These are phyloP conservation scores for Wickerhamiella parazyma DNA, from an alignment of 805 yeast species.

Conservation along the genomic window DNA sequence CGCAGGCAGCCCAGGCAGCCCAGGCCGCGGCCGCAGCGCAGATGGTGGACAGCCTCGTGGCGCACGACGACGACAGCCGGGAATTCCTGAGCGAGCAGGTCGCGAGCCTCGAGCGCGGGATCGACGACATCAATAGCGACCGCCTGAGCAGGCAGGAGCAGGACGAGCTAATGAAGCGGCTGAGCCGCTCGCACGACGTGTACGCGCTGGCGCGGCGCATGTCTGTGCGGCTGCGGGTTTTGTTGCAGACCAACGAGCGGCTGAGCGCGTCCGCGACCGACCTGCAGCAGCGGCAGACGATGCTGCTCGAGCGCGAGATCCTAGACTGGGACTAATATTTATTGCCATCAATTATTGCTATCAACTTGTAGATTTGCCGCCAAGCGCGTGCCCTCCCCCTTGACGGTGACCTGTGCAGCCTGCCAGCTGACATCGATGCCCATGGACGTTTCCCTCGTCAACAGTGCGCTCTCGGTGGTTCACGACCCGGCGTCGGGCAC, in stretches of 20 bases:
- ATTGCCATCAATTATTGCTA: background rate
- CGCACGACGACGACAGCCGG: background rate
- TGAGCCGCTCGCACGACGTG: background rate
- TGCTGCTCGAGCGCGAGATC: background rate
- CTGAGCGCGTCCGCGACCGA: background rate
- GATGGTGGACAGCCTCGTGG: slow-evolving; percentile 3
- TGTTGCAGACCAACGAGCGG: background rate
- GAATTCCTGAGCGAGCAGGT: slow-evolving; percentile 1
- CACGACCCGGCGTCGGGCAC: slow-evolving; percentile 25
- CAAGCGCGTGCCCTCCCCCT: too few species aligned
- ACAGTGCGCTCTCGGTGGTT: slow-evolving; percentile 50
- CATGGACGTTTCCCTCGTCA: slow-evolving; percentile 36
- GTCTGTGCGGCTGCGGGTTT: slow-evolving; percentile 3
- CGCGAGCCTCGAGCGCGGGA: background rate
- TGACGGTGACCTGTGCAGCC: too few species aligned
- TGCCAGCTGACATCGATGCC: background rate
- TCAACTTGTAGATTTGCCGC: too few species aligned
- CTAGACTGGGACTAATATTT: background rate
- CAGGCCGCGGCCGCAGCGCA: too few species aligned
- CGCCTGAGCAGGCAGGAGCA: background rate
- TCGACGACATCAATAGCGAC: background rate
- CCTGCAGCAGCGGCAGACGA: background rate
- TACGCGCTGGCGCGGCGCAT: slow-evolving; percentile 9
- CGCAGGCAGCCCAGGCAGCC: background rate
- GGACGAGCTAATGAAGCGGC: background rate